Percentiles rank a stretch among this genome's conserved stretches.
Evolutionary conservation across 2,329 filamentous ascomycete genomes (phyloP).

Genomic region (Fusarium phyllophilum): DNA sequence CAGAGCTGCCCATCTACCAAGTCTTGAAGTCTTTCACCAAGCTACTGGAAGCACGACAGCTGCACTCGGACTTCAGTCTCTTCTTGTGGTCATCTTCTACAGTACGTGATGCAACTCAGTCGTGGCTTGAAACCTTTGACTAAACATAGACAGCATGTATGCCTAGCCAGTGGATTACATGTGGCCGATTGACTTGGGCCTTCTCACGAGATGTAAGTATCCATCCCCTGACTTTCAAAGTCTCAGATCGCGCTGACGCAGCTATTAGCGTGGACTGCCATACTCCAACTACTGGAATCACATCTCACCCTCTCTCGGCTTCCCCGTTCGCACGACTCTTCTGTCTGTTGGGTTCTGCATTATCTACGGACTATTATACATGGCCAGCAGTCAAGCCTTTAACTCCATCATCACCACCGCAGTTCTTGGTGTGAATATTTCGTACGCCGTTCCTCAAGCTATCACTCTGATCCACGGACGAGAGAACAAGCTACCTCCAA

Average conservation of each 20-base stretch:
- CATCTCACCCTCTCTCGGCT: background rate
- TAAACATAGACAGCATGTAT: accelerated
- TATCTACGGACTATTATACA: background rate
- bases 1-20: background rate
- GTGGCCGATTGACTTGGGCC: background rate
- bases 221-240: too few relatives aligned
- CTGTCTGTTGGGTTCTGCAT: background rate
- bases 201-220: background rate
- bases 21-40: background rate
- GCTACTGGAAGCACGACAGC: background rate
- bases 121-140: accelerated
- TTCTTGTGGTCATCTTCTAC: background rate
- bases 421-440: background rate
- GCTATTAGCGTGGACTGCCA: background rate
- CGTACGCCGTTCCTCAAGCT: background rate
- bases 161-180: background rate
- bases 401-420: background rate
- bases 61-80: background rate
- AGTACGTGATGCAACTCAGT: accelerated
- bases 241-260: too few relatives aligned
- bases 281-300: background rate
- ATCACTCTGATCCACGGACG: background rate
- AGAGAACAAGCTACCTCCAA: background rate
- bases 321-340: background rate
- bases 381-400: background rate